Evolutionary conservation across 192 early-diverging fungal genomes (phyloP).

Genomic region (Glomus cerebriforme): DNA sequence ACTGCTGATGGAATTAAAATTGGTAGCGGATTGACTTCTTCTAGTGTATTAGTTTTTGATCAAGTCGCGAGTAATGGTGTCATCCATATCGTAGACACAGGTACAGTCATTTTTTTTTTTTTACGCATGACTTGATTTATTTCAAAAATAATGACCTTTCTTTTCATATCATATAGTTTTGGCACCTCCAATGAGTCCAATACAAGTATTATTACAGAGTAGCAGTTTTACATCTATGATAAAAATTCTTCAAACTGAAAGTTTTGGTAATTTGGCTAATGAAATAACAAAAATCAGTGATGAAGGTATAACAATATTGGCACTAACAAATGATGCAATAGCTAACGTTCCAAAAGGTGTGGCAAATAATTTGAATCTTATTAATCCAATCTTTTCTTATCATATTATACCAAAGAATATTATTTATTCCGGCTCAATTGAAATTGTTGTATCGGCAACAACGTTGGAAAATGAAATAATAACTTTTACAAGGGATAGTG

Average conservation of each 20-base stretch:
- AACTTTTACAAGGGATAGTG: not conserved
- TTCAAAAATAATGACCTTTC: not conserved
- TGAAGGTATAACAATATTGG: not conserved
- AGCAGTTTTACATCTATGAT: not conserved
- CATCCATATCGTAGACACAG: not conserved
- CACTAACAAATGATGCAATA: not conserved
- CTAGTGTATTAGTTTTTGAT: not conserved
- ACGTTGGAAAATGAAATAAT: not conserved
- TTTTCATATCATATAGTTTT: not conserved
- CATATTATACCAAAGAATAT: not conserved
- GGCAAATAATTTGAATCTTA: not conserved
- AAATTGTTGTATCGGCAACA: not conserved
- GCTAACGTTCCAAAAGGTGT: not conserved
- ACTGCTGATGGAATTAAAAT: not conserved
- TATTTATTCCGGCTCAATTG: not conserved
- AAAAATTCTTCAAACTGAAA: not conserved
- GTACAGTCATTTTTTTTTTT: too few species aligned
- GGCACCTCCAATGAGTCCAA: not conserved
- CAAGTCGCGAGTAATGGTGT: not conserved
- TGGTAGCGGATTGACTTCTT: not conserved
- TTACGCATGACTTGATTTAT: not conserved
- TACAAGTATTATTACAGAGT: not conserved
- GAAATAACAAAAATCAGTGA: not conserved
- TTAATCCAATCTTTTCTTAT: not conserved
- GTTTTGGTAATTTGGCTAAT: not conserved